Conservation (phyloP, 139 green algal species). For the Haematococcus lacustris region DNA sequence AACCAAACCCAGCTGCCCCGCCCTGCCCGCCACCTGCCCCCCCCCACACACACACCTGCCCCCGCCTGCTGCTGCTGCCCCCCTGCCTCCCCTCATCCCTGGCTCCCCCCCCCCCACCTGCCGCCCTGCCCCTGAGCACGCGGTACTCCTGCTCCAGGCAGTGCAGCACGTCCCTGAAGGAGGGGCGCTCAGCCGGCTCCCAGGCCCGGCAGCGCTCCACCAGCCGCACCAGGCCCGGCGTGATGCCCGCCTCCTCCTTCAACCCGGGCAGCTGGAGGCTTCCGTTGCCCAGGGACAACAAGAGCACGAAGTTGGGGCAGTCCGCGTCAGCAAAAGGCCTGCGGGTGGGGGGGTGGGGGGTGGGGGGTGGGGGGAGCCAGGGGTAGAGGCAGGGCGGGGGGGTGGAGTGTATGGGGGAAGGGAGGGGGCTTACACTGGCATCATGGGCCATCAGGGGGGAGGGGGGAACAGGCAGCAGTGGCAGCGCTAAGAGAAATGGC, state of each 20-base stretch:
- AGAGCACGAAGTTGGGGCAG: conserved; percentile 38
- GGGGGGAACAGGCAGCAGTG: no score
- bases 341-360: not conserved
- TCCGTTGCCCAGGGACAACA: conserved; percentile 42
- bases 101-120: conserved; percentile 2
- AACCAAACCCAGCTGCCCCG: not conserved
- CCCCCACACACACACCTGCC: no score
- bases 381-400: not conserved
- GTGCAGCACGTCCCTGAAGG: conserved; percentile 42
- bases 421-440: no score
- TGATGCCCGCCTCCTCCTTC: not conserved
- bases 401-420: not conserved
- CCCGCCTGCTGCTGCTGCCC: not conserved
- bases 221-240: not conserved
- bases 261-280: conserved; percentile 9
- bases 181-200: conserved; percentile 25
- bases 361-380: not conserved
- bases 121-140: conserved; percentile 19
- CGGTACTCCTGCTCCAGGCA: conserved; percentile 44
- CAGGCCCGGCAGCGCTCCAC: conserved; percentile 29
- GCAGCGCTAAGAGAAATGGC: no score
- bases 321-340: conserved; percentile 45
- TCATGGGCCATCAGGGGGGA: no score
- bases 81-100: not conserved
- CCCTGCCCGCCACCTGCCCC: not conserved